Base-by-base conservation (phyloP, 805 yeast genomes). In the Kazachstania viticola region DNA sequence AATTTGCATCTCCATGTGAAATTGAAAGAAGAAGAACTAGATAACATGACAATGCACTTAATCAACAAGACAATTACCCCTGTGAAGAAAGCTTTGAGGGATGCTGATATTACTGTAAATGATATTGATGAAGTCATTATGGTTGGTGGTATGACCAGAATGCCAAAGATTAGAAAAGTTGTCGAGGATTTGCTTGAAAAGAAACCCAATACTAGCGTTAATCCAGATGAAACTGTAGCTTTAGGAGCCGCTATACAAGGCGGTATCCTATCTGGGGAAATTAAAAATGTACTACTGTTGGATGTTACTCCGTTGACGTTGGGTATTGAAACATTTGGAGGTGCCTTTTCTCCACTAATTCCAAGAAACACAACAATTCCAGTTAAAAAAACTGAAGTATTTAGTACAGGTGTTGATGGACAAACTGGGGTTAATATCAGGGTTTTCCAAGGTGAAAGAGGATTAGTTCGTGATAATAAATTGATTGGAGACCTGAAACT, bases 181-280 rank as follows among this genome's bases (percentile, higher is more conserved):
- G 88, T 81, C 14, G 68, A 64, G 39, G 61, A 62, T 8, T 41
- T 76, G 12, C 79, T 81, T 50, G 65, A 68, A 15, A 75, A 69
- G 49, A 64, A 67, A 38, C 87, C 88, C 25, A 77, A 75, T 32
- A 73, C 79, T 27, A 69, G 73, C 14, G 82, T 81, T 9, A 81
- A 81, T 51, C 93, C 94, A n/a, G 94, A 81, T 55, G 94, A 81
- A 58, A 87, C 91, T n/a, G 93, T 81, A 30, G 91, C 93, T 28
- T 60, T 81, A 42, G 94, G 94, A 49, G 94, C 94, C 21, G 91
- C 93, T 29, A 79, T 81, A 46, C 94, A 81, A 61, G 94, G 88
- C 48, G 93, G 87, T 45, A 78, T 81, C 25, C 61, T 81, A 35
- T 77, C 87, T 14, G 94, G 94, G 42, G 84, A 80, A 45, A 77